Base-by-base conservation (phyloP, 768 basidiomycete species). In the Tricholoma saponaceum region DNA sequence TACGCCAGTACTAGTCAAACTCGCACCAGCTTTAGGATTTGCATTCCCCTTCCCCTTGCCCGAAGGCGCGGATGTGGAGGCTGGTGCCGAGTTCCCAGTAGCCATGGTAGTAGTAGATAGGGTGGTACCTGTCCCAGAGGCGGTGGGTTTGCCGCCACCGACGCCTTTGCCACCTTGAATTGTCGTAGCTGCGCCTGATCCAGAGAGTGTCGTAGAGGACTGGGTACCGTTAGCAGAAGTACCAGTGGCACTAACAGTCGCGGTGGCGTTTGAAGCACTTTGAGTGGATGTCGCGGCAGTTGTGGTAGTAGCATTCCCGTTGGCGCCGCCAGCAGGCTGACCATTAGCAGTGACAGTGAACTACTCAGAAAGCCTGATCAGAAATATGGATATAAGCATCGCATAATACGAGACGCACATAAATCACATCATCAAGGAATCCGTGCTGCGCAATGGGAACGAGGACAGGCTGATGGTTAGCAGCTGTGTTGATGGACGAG, bases 361-460 rank as follows among this genome's bases (percentile, higher is more conserved):
- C 72, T 74, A n/a, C 6, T 26, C 8, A 50, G 13, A 12, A 58
- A 23, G 8, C 57, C 50, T 44, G 13, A 28, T 32, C 33, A 22
- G 32, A 41, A 44, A 44, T 26, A 56, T 60, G 46, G 56, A 49
- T 32, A 50, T 43, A 14, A 12, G 32, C 25, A 50, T 51, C 51
- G 52, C 43, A 47, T 46, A 49, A 59, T 9, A 61, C 53, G 41
- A 25, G 44, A 72, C 77, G 57, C 60, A 78, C 75, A 62, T 82
- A 82, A 58, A 78, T 60, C 32, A 66, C 66, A 65, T 82, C 81
- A 62, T 82, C 81, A 37, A 80, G 70, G 14, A 71, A 70, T 35
- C 79, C 81, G 62, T 80, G 81, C 63, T 82, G 81, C 37, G 80
- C 79, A 61, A 82, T 59, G 46, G 77, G 69, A 46, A 76, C 77